Conservation (phyloP, 2,329 filamentous ascomycete species). For the Cyphellophora europaea region DNA sequence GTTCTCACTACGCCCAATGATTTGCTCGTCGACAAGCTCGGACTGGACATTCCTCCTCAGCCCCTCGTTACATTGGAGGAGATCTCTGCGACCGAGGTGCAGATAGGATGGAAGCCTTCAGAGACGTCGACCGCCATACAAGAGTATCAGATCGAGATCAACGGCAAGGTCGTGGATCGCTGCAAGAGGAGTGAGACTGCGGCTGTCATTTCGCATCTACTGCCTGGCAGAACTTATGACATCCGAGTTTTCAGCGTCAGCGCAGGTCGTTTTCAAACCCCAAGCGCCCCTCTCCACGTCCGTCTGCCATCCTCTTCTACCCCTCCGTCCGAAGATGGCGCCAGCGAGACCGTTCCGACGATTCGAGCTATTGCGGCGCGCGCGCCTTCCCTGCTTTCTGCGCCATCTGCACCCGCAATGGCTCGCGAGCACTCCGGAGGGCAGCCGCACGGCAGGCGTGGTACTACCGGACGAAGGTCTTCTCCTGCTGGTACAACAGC, state of each 20-base stretch:
- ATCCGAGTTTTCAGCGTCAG: slow-evolving; percentile 88
- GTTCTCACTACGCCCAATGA: slow-evolving; percentile 86
- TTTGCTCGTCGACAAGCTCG: slow-evolving; percentile 80
- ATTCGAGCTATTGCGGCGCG: slow-evolving; percentile 46
- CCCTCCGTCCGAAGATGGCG: slow-evolving; percentile 22
- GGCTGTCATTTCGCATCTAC: slow-evolving; percentile 82
- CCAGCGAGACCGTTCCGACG: slow-evolving; percentile 28
- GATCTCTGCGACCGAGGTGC: slow-evolving; percentile 77
- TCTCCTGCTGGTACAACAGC: slow-evolving; percentile 52
- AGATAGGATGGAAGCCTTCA: slow-evolving; percentile 81
- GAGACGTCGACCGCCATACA: slow-evolving; percentile 58
- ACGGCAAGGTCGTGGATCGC: slow-evolving; percentile 81
- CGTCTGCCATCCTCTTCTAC: slow-evolving; percentile 49
- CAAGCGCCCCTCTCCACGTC: slow-evolving; percentile 75
- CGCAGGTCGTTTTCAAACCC: slow-evolving; percentile 82
- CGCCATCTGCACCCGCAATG: slow-evolving; percentile 53
- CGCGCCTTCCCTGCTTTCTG: slow-evolving; percentile 44
- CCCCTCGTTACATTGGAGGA: slow-evolving; percentile 85
- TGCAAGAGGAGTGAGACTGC: slow-evolving; percentile 71
- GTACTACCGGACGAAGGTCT: slow-evolving; percentile 62
- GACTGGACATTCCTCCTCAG: slow-evolving; percentile 83
- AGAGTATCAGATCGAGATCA: slow-evolving; percentile 87
- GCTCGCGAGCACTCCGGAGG: slow-evolving; percentile 56
- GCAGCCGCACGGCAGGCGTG: slow-evolving; percentile 47
- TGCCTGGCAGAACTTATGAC: slow-evolving; percentile 83